A percentile compares a stretch with the other conserved stretches of the same genome.
Conservation (phyloP, 495 filamentous ascomycete species). For the Neurospora tetraspora region DNA sequence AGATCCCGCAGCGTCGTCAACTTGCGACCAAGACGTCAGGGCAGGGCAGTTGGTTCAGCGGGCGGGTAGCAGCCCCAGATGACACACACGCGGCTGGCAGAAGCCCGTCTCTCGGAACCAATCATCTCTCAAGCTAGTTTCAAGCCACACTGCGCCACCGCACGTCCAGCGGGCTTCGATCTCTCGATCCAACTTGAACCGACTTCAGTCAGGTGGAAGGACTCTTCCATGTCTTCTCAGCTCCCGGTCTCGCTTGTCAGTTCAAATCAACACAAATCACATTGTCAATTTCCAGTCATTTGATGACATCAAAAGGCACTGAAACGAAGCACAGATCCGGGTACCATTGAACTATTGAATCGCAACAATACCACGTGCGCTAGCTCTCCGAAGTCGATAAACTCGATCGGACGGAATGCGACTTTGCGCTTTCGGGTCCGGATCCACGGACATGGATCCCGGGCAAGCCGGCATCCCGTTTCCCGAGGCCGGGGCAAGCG, state of each 20-base stretch:
- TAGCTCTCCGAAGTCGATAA: not conserved
- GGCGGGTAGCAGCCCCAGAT: not conserved
- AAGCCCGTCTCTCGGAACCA: not conserved
- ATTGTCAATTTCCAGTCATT: not conserved
- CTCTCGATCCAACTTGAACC: too few species aligned
- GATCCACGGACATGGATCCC: not conserved
- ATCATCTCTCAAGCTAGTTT: not conserved
- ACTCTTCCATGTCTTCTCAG: not conserved
- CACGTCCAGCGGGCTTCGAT: not conserved
- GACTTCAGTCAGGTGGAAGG: not conserved
- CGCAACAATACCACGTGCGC: not conserved
- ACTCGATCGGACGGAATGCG: not conserved
- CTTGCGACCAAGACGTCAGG: not conserved
- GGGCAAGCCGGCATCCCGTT: constrained; percentile 3
- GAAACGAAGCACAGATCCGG: not conserved
- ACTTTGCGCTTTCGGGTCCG: not conserved
- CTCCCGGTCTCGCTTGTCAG: not conserved
- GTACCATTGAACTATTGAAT: not conserved
- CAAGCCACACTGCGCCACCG: not conserved
- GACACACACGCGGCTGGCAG: not conserved
- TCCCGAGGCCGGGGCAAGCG: not conserved
- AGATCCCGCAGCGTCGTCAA: not conserved
- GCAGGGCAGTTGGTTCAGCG: not conserved
- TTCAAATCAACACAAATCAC: not conserved
- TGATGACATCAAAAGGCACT: not conserved